Conservation (phyloP, 352 stramenopile species). For the Pythium phragmitis region DNA sequence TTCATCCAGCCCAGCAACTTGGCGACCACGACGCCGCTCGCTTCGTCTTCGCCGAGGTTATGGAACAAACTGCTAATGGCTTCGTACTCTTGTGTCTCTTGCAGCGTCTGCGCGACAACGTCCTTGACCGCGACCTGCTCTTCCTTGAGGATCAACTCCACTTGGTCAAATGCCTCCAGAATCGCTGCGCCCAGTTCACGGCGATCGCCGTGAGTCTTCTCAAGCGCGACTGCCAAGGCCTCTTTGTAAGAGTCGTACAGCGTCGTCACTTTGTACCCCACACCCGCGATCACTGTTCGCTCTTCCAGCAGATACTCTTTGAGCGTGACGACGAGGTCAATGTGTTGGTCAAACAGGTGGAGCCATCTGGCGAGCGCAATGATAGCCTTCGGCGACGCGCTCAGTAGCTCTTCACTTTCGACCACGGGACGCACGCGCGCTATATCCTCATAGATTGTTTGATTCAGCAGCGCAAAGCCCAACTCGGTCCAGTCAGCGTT, state of each 20-base stretch:
- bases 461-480: constrained; percentile 53
- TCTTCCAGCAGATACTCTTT: constrained; percentile 74
- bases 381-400: constrained; percentile 48
- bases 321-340: constrained; percentile 51
- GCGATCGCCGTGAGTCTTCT: constrained; percentile 50
- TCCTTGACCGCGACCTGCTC: constrained; percentile 53
- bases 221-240: constrained; percentile 39
- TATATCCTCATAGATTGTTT: constrained; percentile 61
- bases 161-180: constrained; percentile 43
- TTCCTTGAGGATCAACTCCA: constrained; percentile 54
- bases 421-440: constrained; percentile 46
- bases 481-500: constrained; percentile 49
- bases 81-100: constrained; percentile 51
- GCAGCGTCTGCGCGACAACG: constrained; percentile 51
- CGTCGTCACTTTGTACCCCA: constrained; percentile 63
- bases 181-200: constrained; percentile 45
- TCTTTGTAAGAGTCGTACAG: constrained; percentile 64
- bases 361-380: constrained; percentile 65
- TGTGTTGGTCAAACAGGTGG: constrained; percentile 56
- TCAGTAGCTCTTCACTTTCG: constrained; percentile 46
- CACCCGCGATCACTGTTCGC: constrained; percentile 47
- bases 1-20: constrained; percentile 76
- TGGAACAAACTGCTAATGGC: constrained; percentile 66
- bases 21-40: constrained; percentile 48
- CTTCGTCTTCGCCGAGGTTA: constrained; percentile 50